Evolutionary conservation across 768 basidiomycete genomes (phyloP).

Genomic region (Gelatoporia subvermispora): DNA sequence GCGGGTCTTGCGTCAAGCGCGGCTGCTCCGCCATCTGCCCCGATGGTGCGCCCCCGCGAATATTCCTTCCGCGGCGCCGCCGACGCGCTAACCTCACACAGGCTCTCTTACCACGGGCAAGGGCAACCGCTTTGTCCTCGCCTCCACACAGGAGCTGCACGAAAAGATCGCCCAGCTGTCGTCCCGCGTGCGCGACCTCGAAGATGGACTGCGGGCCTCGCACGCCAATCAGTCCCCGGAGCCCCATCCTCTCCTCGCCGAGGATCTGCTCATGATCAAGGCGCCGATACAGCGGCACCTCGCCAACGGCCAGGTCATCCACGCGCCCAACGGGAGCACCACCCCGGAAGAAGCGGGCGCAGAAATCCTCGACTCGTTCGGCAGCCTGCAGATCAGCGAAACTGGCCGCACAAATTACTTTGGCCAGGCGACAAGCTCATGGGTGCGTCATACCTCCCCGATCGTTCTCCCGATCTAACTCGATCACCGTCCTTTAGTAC

Average conservation of each 20-base stretch:
- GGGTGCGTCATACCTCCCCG: constrained; percentile 43
- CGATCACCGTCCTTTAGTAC: constrained; percentile 39
- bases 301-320: constrained; percentile 17
- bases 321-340: constrained; percentile 35
- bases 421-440: constrained; percentile 73
- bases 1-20: constrained; percentile 76
- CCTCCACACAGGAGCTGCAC: constrained; percentile 75
- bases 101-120: constrained; percentile 79
- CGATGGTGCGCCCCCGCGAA: constrained; percentile 44
- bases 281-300: constrained; percentile 59
- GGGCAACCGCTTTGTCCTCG: constrained; percentile 79
- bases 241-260: constrained; percentile 60
- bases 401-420: constrained; percentile 74
- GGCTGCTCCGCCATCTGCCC: constrained; percentile 81
- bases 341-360: constrained; percentile 58
- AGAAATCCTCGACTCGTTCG: constrained; percentile 76
- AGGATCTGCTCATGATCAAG: constrained; percentile 72
- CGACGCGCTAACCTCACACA: constrained; percentile 23
- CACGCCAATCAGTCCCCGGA: constrained; percentile 57
- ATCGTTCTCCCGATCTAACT: constrained; percentile 7
- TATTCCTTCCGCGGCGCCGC: constrained; percentile 1
- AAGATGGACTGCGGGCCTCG: constrained; percentile 60
- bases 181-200: constrained; percentile 69
- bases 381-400: constrained; percentile 68
- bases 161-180: constrained; percentile 77